Conservation (phyloP, 441 rosid genomes). For the Populus tomentosa region DNA sequence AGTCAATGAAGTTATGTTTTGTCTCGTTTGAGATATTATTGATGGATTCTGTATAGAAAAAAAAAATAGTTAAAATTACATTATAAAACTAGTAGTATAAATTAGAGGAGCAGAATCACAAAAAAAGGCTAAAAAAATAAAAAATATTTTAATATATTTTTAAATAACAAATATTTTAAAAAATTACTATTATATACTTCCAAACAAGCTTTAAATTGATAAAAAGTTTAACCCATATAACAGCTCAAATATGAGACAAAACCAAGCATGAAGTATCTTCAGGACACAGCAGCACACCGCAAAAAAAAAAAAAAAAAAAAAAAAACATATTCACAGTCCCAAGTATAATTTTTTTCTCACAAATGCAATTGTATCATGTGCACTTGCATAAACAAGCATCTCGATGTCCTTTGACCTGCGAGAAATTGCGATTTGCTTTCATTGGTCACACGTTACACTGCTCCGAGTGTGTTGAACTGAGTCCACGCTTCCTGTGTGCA, state of each 20-base stretch:
- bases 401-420: not conserved
- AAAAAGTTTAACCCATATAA: not conserved
- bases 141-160: no score
- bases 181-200: no score
- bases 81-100: no score
- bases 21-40: no score
- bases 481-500: conserved; percentile 79
- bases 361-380: not conserved
- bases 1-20: no score
- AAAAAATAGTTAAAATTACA: no score
- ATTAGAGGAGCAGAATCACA: no score
- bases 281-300: not conserved
- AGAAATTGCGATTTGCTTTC: not conserved
- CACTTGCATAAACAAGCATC: not conserved
- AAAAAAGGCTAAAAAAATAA: no score
- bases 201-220: not conserved
- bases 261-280: not conserved
- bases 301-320: not conserved
- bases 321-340: not conserved
- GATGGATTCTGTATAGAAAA: no score
- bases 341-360: not conserved
- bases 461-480: conserved; percentile 65
- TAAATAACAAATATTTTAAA: no score
- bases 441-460: conserved; percentile 29
- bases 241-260: not conserved